These are phyloP conservation scores for Podila minutissima DNA, from an alignment of 192 early-diverging fungal species.

Conservation along the genomic window DNA sequence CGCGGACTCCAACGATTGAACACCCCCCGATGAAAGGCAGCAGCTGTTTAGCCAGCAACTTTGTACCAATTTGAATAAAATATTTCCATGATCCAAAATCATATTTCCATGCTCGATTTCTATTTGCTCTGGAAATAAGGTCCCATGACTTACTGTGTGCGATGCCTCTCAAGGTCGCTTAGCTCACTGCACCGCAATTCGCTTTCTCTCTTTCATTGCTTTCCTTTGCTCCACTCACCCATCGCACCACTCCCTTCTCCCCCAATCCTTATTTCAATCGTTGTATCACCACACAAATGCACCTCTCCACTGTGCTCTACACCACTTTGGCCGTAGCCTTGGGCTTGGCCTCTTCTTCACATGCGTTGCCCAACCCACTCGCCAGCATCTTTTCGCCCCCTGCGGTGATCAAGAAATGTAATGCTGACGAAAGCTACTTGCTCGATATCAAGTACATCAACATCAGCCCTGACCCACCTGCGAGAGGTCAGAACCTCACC, in stretches of 20 bases:
- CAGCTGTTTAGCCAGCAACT: too few relatives aligned
- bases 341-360: constrained; percentile 6
- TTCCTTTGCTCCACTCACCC: neutral
- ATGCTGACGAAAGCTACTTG: constrained; percentile 7
- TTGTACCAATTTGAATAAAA: neutral
- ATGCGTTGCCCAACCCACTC: neutral
- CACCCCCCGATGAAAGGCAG: too few relatives aligned
- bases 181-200: neutral
- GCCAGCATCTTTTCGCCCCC: constrained; percentile 3
- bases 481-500: constrained; percentile 52
- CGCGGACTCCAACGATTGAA: too few relatives aligned
- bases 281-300: constrained; percentile 8
- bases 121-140: neutral
- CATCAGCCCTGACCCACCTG: constrained; percentile 60
- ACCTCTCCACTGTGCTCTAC: constrained; percentile 16
- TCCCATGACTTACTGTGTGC: neutral
- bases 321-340: constrained; percentile 30
- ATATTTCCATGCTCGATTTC: neutral
- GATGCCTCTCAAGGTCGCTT: neutral
- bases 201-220: neutral
- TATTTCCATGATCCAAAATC: neutral
- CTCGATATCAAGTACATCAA: constrained; percentile 53
- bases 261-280: neutral
- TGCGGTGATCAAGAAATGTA: constrained; percentile 27
- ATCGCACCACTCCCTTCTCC: neutral